Conservation (phyloP, 139 green algal genomes). For the Coelastrella sp. region DNA sequence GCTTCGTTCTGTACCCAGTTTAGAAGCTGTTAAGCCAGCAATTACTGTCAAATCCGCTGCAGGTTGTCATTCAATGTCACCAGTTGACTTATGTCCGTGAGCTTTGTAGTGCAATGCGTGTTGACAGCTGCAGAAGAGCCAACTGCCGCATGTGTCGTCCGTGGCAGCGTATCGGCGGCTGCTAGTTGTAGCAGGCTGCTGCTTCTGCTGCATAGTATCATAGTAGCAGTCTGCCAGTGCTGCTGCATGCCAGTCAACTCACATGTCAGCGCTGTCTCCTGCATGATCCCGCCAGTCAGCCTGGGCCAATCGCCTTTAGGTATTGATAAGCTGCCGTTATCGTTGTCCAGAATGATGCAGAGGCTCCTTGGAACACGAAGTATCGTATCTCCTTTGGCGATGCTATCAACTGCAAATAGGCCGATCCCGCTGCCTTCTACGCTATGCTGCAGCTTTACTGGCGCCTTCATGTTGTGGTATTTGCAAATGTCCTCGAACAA, state of each 20-base stretch:
- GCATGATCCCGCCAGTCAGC: constrained; percentile 28
- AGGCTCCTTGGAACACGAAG: constrained; percentile 53
- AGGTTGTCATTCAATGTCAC: too few relatives aligned
- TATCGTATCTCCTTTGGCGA: constrained; percentile 46
- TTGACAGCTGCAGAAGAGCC: too few relatives aligned
- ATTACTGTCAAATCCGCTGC: too few relatives aligned
- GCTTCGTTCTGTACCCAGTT: too few relatives aligned
- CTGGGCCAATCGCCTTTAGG: constrained; percentile 35
- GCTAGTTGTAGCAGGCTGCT: neutral
- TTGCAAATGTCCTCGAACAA: constrained; percentile 33
- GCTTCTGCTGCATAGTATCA: neutral
- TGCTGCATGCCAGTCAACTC: neutral
- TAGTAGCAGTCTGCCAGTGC: neutral
- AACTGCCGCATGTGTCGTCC: too few relatives aligned
- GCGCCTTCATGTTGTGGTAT: neutral
- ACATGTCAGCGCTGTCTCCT: neutral
- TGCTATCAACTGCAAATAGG: constrained; percentile 21
- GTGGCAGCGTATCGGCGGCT: too few relatives aligned
- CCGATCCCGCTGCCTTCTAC: constrained; percentile 31
- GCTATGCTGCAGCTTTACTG: neutral
- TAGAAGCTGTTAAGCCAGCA: too few relatives aligned
- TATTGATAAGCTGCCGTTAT: constrained; percentile 51
- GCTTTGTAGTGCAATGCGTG: too few relatives aligned
- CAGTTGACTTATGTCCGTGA: too few relatives aligned
- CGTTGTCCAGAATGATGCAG: constrained; percentile 69